Percentiles rank a stretch among this genome's conserved stretches.
Conservation (phyloP, 805 yeast genomes). For the Cyberlindnera maclurae region DNA sequence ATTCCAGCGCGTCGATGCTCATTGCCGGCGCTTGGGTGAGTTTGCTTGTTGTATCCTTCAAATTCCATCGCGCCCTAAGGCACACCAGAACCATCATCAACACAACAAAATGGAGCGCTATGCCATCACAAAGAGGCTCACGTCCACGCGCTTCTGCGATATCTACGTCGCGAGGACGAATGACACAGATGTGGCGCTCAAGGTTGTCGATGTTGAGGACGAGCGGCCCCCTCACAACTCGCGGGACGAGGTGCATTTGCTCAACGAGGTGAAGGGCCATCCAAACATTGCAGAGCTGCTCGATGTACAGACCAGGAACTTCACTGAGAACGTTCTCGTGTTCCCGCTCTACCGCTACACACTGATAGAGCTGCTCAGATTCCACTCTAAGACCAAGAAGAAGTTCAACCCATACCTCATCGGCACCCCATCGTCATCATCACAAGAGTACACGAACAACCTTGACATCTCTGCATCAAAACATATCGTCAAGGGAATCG, state of each 20-base stretch:
- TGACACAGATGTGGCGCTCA: slow-evolving; percentile 33
- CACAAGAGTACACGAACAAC: slow-evolving; percentile 6
- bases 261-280: slow-evolving; percentile 21
- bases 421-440: not conserved
- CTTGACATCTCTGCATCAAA: slow-evolving; percentile 11
- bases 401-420: slow-evolving; percentile 28
- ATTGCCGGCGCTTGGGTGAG: not conserved
- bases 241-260: slow-evolving; percentile 36
- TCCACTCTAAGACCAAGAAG: slow-evolving; percentile 18
- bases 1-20: slow-evolving; percentile 1
- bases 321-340: slow-evolving; percentile 33
- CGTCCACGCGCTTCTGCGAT: slow-evolving; percentile 38
- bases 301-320: slow-evolving; percentile 18
- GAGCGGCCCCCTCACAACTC: slow-evolving; percentile 49
- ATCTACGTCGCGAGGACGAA: slow-evolving; percentile 27
- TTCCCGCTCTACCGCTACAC: slow-evolving; percentile 34
- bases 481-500: slow-evolving; percentile 30
- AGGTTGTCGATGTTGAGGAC: slow-evolving; percentile 41
- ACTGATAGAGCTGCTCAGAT: slow-evolving; percentile 29
- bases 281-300: slow-evolving; percentile 18
- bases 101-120: slow-evolving; percentile 2
- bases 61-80: no score
- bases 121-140: slow-evolving; percentile 22
- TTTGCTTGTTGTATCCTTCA: not conserved
- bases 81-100: no score